Conservation (phyloP, 208 protist genomes). For the Herpetomonas samuelpessoai region DNA sequence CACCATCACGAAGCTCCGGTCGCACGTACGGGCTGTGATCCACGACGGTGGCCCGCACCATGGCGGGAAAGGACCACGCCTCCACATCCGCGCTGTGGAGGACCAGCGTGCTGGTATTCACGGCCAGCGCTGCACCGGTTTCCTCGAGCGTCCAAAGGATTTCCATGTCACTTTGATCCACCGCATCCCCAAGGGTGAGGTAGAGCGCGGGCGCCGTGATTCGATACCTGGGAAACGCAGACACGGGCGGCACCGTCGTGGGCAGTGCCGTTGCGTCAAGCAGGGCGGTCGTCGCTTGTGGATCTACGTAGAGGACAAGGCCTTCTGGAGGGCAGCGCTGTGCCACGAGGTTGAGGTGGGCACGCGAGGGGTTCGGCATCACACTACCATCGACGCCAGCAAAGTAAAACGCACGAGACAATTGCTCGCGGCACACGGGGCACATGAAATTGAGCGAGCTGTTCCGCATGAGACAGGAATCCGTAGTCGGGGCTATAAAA, state of each 20-base stretch:
- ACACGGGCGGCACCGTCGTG: not conserved
- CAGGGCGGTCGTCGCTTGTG: slow-evolving; percentile 6
- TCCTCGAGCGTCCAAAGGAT: slow-evolving; percentile 25
- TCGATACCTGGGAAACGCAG: not conserved
- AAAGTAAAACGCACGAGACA: slow-evolving; percentile 35
- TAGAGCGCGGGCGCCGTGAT: slow-evolving; percentile 5
- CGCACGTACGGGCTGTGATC: slow-evolving; percentile 34
- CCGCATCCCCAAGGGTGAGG: slow-evolving; percentile 28
- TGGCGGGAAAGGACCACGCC: slow-evolving; percentile 29
- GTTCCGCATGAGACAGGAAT: slow-evolving; percentile 55
- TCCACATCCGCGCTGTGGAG: slow-evolving; percentile 10
- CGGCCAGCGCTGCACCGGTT: slow-evolving; percentile 10
- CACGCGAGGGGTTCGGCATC: not conserved
- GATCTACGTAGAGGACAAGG: slow-evolving; percentile 27
- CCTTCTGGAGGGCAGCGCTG: slow-evolving; percentile 33
- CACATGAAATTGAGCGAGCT: slow-evolving; percentile 44
- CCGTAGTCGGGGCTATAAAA: slow-evolving; percentile 33
- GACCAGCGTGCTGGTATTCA: slow-evolving; percentile 4
- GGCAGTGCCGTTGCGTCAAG: not conserved
- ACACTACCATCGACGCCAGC: slow-evolving; percentile 9
- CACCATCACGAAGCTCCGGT: slow-evolving; percentile 4
- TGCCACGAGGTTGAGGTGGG: slow-evolving; percentile 18
- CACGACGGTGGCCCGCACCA: slow-evolving; percentile 24
- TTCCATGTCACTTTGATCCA: slow-evolving; percentile 26
- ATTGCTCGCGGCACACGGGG: slow-evolving; percentile 51